Evolutionary conservation across 2,329 filamentous ascomycete species (phyloP), one percentile per base, ranked within the genome.

Genomic region (Cladophialophora immunda): DNA sequence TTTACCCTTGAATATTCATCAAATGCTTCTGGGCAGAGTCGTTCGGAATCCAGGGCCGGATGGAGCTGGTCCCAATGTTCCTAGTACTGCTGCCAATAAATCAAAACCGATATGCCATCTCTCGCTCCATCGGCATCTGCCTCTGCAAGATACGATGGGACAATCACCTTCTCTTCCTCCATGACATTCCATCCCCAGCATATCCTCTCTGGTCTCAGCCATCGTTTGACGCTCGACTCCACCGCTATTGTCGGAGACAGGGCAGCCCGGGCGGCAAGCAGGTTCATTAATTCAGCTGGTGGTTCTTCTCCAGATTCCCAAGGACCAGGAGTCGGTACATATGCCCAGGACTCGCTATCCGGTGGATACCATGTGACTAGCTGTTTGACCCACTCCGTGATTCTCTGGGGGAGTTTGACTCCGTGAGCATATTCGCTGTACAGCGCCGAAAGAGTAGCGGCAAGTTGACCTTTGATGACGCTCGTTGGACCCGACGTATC

Each of bases 171-270:
- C 55, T 82, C 80, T 47, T 80, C 76, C 58, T 80, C 76, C 47
- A 75, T 75, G 52, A 81, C 74, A 66, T 77, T 76, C 76, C 79
- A 81, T 27, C 78, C 78, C 81, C 81, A 82, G 54, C 79, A 78
- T 55, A 82, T 58, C 34, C 66, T 66, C 36, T 70, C 60, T 36
- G 70, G 70, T 29, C 62, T 59, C 54, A 72, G 59, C 70, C 70
- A 72, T 19, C 65, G 62, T 29, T 71, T 70, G 41, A 64, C 22
- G 25, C 32, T 62, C 19, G 61, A 68, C 13, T 67, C 69, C 8
- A 58, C 59, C 8, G 65, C 65, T 45, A 65, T 56, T 17, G 29
- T 60, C 6, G 64, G 67, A 3, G 62, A 69, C 32, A 71, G 53
- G 1, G 58, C 62, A 38, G 47, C 66, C 22, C 66, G 25, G 11